Conservation (phyloP, 768 basidiomycete species). For the Clitopilus passeckerianus region DNA sequence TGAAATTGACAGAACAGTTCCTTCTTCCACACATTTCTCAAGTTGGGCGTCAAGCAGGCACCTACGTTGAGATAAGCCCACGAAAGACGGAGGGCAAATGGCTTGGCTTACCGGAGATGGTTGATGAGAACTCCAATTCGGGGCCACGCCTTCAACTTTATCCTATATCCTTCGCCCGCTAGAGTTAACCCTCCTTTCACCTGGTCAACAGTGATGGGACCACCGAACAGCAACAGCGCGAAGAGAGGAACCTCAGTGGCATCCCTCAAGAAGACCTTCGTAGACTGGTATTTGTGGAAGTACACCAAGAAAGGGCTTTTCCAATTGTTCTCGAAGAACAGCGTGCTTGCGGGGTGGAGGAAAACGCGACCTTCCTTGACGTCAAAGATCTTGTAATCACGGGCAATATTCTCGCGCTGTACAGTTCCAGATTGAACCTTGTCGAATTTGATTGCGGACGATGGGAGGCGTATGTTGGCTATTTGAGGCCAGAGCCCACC, state of each 20-base stretch:
- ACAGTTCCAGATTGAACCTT: constrained; percentile 79
- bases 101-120: constrained; percentile 59
- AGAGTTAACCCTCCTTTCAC: constrained; percentile 72
- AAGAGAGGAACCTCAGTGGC: constrained; percentile 82
- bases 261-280: constrained; percentile 81
- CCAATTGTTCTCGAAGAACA: constrained; percentile 73
- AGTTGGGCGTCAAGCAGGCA: constrained; percentile 69
- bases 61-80: constrained; percentile 26
- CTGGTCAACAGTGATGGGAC: constrained; percentile 72
- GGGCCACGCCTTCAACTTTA: constrained; percentile 81
- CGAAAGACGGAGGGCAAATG: neutral
- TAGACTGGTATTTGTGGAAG: constrained; percentile 79
- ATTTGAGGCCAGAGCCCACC: constrained; percentile 87
- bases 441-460: constrained; percentile 76
- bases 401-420: constrained; percentile 78
- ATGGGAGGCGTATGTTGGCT: constrained; percentile 70
- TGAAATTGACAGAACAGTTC: constrained; percentile 35
- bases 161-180: constrained; percentile 41
- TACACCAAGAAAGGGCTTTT: constrained; percentile 77
- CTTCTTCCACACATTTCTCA: constrained; percentile 58
- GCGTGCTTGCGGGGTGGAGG: constrained; percentile 76
- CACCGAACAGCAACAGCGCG: constrained; percentile 80
- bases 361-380: constrained; percentile 63
- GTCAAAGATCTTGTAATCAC: constrained; percentile 82
- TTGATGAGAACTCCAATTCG: constrained; percentile 88